Base-by-base conservation (phyloP, 2,329 filamentous ascomycete genomes). In the Talaromyces sp. region DNA sequence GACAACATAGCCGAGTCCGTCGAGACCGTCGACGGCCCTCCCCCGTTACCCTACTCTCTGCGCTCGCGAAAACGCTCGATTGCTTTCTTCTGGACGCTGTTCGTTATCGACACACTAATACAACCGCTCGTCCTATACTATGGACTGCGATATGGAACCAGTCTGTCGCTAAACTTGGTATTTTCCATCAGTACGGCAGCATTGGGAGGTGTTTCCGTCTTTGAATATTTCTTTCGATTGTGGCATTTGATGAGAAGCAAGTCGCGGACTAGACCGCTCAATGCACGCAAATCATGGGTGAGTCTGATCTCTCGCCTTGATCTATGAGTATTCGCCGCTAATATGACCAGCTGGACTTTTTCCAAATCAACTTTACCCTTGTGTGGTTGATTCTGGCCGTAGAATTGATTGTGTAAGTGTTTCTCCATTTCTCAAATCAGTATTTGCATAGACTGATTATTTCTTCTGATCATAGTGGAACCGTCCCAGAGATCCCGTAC, bases 51-150 rank as follows among this genome's bases (percentile, higher is more conserved):
- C 22, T 85, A 85, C 70, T 79, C 78, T 21, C 68, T 85, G 41
- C 77, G 75, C 51, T 71, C 77, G 8, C 73, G 83, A 45, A 83
- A 83, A 65, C 79, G 78, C 69, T 74, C 78, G 35, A 84, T 86
- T 61, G 72, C 77, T 37, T 70, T 82, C 61, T 86, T 86, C 72
- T 86, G 83, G 83, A 73, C 73, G 0, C 67, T 86, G 40, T 83
- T 85, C 57, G 66, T 85, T 21, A 65, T 85, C 59, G 84, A 86
- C 70, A 82, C 79, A 53, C 73, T 84, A 60, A 78, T 75, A 58
- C 81, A 84, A 70, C 84, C 84, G 17, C 76, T 86, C 59, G 78
- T 75, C 2, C 74, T 86, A 2, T 86, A 86, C 71, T 86, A 82
- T 73, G 76, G 79, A 51, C 73, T 86, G 37, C 84, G 81, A 80